Base-by-base conservation (phyloP, 208 protist species). In the Angomonas deanei region DNA sequence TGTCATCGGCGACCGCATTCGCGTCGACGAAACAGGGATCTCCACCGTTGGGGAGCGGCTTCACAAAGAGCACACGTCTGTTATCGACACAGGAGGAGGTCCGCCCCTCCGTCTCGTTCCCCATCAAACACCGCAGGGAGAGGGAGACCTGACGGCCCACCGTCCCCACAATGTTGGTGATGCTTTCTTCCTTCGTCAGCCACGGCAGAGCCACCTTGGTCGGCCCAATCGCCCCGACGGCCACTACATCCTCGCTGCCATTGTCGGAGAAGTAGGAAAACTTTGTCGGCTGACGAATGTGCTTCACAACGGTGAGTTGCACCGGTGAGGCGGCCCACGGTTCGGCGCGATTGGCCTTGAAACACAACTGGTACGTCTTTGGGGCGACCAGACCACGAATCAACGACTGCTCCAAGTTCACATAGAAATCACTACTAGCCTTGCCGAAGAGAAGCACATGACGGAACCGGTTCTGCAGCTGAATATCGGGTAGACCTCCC, bases 241-340 rank as follows among this genome's bases (percentile, higher is more conserved):
- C 53, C 38, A 68, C 72, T 47, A 91, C 78, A 53, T 88, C 81
- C 28, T 84, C 67, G 49, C 72, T 78, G 28, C 78, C 84, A 49
- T 88, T 80, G 4, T 52, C 78, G n/a, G 68, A 64, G 66, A 88
- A 87, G 76, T 91, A 91, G 61, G 47, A 49, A 66, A 78, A 85
- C 32, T 61, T 42, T 19, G 75, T 81, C 0, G 73, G 78, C n/a
- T 55, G 62, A 0, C 79, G 70, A 33, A 82, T 50, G 48, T 86
- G 80, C 52, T 64, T 19, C 3, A 68, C 10, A 19, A 89, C 82
- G 49, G 58, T 32, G 19, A 89, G 60, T 17, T 60, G 58, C 21
- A 92, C 69, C 53, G 69, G 64, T 10, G 86, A 75, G 17, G 62
- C 66, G 24, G 68, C 63, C 86, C 86, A 92, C 21, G 62, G 38